phyloP scores from a whole-genome alignment of 306 rosid genomes.

The Acacia acuminata region DNA sequence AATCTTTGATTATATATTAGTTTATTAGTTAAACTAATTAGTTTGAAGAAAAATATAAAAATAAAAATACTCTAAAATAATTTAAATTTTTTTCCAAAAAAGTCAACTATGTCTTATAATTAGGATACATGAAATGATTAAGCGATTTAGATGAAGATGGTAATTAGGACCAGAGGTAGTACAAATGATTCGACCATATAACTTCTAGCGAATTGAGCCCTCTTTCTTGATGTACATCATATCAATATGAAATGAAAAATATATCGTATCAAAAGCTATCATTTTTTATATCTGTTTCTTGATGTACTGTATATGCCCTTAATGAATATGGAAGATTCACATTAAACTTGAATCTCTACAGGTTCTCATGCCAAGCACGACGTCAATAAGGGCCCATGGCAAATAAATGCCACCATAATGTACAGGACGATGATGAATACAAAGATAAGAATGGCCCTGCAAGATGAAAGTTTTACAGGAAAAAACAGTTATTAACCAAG shows the following conservation, averaged over 20 bases:
- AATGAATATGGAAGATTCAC: background rate
- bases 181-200: background rate
- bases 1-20: too few species aligned
- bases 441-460: conserved; percentile 71
- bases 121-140: too few species aligned
- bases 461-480: background rate
- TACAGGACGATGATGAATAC: conserved; percentile 53
- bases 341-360: background rate
- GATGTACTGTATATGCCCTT: background rate
- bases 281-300: background rate
- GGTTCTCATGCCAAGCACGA: conserved; percentile 47
- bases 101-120: too few species aligned
- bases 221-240: background rate
- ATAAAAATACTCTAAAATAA: too few species aligned
- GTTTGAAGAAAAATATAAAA: too few species aligned
- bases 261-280: background rate
- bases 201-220: background rate
- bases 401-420: conserved; percentile 65
- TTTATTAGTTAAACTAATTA: too few species aligned
- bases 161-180: too few species aligned
- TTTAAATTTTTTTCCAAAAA: too few species aligned
- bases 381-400: conserved; percentile 66
- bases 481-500: background rate
- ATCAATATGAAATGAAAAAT: background rate
- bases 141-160: too few species aligned